Evolutionary conservation across 495 filamentous ascomycete species (phyloP).

Genomic region (Rostrohypoxylon terebratum): DNA sequence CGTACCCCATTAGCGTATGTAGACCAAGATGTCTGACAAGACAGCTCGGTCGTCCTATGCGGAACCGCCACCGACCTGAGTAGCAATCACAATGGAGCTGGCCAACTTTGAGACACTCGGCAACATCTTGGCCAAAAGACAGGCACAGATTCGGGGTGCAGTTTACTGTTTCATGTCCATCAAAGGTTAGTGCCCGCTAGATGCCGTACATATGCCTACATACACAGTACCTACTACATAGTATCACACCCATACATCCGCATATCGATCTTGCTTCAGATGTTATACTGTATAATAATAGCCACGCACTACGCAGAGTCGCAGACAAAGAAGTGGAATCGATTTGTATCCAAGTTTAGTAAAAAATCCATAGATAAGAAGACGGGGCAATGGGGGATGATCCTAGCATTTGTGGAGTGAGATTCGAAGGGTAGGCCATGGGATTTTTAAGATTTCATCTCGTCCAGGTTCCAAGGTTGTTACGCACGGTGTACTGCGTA

Average conservation of each 20-base stretch:
- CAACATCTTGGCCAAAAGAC: constrained; percentile 2
- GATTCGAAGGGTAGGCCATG: neutral
- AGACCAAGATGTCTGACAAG: constrained; percentile 1
- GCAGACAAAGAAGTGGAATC: neutral
- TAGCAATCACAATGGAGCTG: constrained; percentile 16
- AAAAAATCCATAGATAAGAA: constrained; percentile 1
- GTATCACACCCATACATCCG: no score
- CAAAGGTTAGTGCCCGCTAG: constrained; percentile 19
- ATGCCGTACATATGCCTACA: constrained; percentile 20
- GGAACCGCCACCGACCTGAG: constrained; percentile 3
- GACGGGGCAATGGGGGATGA: constrained; percentile 3
- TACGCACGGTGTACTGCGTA: constrained; percentile 5
- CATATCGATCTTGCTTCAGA: constrained; percentile 20
- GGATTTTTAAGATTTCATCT: neutral
- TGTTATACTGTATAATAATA: constrained; percentile 9
- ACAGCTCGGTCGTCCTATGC: constrained; percentile 2
- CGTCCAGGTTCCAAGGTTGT: no score
- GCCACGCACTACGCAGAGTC: neutral
- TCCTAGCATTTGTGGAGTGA: constrained; percentile 7
- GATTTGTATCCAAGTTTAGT: constrained; percentile 11
- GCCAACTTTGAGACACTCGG: constrained; percentile 1
- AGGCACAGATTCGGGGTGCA: constrained; percentile 20
- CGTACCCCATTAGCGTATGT: constrained; percentile 7
- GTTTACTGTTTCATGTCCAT: constrained; percentile 10
- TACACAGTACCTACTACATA: no score